These are phyloP conservation scores for Oryza officinalis DNA, from an alignment of 176 grass and related monocot genomes.

Conservation along the genomic window DNA sequence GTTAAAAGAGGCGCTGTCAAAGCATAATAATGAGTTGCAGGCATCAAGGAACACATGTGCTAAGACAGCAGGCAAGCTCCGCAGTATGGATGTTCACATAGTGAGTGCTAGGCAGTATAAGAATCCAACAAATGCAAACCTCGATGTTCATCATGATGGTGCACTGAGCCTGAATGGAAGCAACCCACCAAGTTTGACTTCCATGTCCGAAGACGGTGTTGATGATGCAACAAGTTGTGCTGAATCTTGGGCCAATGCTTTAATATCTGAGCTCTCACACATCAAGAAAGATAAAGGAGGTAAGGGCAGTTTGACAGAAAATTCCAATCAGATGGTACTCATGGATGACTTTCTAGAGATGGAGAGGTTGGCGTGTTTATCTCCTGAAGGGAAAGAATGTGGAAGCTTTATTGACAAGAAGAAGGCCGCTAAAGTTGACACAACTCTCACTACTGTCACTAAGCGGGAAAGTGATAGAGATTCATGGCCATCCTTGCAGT, in stretches of 20 bases:
- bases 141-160: constrained; percentile 67
- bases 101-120: constrained; percentile 63
- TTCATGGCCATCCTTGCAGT: constrained; percentile 30
- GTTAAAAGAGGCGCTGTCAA: constrained; percentile 90
- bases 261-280: constrained; percentile 81
- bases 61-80: constrained; percentile 80
- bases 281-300: constrained; percentile 81
- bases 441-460: constrained; percentile 41
- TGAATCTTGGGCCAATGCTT: constrained; percentile 79
- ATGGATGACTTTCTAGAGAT: constrained; percentile 99
- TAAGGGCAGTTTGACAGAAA: constrained; percentile 57
- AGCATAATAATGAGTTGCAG: constrained; percentile 88
- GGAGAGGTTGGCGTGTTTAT: constrained; percentile 83
- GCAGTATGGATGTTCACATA: constrained; percentile 76
- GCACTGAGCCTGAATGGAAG: constrained; percentile 77
- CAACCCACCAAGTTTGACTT: constrained; percentile 88
- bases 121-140: constrained; percentile 60
- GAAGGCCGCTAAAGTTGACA: constrained; percentile 57
- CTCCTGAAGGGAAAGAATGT: constrained; percentile 58
- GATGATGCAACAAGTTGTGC: constrained; percentile 86
- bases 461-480: constrained; percentile 51
- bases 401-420: constrained; percentile 46
- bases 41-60: constrained; percentile 83
- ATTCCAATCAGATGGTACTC: constrained; percentile 69
- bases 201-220: constrained; percentile 98